These are phyloP conservation scores for Penicillium occitanis DNA, from an alignment of 2,329 filamentous ascomycete species.

Conservation along the genomic window DNA sequence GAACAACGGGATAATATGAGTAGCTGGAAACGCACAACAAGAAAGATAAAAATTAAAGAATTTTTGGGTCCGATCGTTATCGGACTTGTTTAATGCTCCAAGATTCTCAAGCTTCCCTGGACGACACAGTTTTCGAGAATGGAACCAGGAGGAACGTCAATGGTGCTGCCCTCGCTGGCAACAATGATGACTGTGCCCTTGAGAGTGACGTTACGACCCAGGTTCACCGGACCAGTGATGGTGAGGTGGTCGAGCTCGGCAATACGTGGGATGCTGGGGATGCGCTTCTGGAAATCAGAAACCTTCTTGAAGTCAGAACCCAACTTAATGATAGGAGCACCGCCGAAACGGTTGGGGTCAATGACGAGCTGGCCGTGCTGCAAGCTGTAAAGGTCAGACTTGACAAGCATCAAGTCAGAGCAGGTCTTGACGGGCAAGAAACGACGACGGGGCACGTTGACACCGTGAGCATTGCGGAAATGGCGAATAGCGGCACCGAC, in stretches of 20 bases:
- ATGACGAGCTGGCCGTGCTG: slow-evolving; percentile 98
- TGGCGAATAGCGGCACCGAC: slow-evolving; percentile 98
- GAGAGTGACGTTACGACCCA: slow-evolving; percentile 89
- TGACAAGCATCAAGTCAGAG: slow-evolving; percentile 99
- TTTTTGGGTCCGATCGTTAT: background rate
- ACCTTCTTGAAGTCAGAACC: slow-evolving; percentile 99
- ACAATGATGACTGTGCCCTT: slow-evolving; percentile 99
- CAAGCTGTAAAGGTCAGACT: slow-evolving; percentile 97
- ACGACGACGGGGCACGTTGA: slow-evolving; percentile 94
- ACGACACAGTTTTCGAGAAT: slow-evolving; percentile 99
- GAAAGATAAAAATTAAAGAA: slow-evolving; percentile 5
- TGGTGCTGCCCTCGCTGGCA: slow-evolving; percentile 94
- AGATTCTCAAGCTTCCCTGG: slow-evolving; percentile 82
- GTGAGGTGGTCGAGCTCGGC: slow-evolving; percentile 71
- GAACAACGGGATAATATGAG: background rate
- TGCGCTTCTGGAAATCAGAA: slow-evolving; percentile 64
- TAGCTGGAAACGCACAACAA: background rate
- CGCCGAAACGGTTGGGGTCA: slow-evolving; percentile 93
- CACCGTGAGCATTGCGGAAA: slow-evolving; percentile 97
- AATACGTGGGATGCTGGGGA: slow-evolving; percentile 52
- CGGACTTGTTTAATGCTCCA: slow-evolving; percentile 58
- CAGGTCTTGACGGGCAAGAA: slow-evolving; percentile 99
- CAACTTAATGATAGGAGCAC: slow-evolving; percentile 97
- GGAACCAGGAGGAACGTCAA: slow-evolving; percentile 94
- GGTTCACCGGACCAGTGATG: slow-evolving; percentile 95